Evolutionary conservation across 2,329 filamentous ascomycete genomes (phyloP).

Genomic region (Rutstroemia sydowiana): DNA sequence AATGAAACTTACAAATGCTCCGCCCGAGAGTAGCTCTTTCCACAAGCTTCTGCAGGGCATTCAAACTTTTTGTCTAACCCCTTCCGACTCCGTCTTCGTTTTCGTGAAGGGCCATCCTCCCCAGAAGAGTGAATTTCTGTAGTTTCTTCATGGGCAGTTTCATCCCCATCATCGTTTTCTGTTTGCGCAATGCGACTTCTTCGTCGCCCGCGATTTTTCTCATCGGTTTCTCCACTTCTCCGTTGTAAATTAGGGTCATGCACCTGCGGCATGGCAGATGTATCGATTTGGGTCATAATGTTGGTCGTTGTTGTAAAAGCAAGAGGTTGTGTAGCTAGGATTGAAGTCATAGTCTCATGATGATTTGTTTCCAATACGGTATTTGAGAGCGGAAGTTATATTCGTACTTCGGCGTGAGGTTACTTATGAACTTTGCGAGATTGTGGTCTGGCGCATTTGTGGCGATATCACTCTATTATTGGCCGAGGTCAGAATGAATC

Average conservation of each 20-base stretch:
- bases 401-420: background rate
- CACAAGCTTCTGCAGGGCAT: constrained; percentile 79
- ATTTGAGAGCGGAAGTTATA: background rate
- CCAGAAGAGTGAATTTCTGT: constrained; percentile 27
- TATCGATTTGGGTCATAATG: constrained; percentile 24
- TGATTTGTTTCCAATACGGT: background rate
- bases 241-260: constrained; percentile 20
- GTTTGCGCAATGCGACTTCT: constrained; percentile 24
- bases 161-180: constrained; percentile 21
- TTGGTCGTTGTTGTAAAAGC: constrained; percentile 20
- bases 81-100: constrained; percentile 67
- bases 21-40: constrained; percentile 92
- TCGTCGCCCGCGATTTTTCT: constrained; percentile 27
- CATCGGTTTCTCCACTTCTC: constrained; percentile 22
- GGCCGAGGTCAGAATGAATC: constrained; percentile 7
- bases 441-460: constrained; percentile 6
- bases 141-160: constrained; percentile 21
- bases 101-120: constrained; percentile 32
- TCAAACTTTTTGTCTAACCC: constrained; percentile 75
- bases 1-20: constrained; percentile 71
- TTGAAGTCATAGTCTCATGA: constrained; percentile 28
- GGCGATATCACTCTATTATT: constrained; percentile 8
- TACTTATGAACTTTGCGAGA: background rate
- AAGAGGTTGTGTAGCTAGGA: constrained; percentile 25
- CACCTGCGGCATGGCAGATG: constrained; percentile 19